phyloP scores from a whole-genome alignment of 2,329 filamentous ascomycete species.

The Ophiocordyceps camponoti-leonardi region DNA sequence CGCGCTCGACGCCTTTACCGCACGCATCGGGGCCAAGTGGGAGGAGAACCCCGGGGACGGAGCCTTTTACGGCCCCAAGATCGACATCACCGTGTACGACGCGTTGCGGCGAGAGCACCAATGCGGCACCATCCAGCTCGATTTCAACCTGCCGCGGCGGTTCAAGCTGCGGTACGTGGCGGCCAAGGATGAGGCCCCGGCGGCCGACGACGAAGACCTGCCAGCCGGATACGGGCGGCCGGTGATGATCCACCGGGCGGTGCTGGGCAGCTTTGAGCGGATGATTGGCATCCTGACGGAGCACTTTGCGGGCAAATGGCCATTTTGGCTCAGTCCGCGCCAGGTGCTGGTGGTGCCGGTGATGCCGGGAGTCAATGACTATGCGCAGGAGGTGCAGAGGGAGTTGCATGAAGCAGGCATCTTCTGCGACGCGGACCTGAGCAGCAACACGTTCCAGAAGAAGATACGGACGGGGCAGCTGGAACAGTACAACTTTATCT shows the following conservation, averaged over 20 bases:
- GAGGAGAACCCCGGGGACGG: slow-evolving; percentile 49
- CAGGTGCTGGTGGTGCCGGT: slow-evolving; percentile 62
- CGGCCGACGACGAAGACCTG: slow-evolving; percentile 27
- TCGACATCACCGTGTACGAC: slow-evolving; percentile 69
- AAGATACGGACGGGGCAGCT: slow-evolving; percentile 74
- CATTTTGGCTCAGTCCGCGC: slow-evolving; percentile 74
- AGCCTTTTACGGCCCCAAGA: slow-evolving; percentile 85
- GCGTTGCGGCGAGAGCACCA: slow-evolving; percentile 75
- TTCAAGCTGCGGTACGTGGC: slow-evolving; percentile 62
- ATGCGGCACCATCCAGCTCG: slow-evolving; percentile 75
- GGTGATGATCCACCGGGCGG: slow-evolving; percentile 71
- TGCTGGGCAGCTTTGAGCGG: slow-evolving; percentile 69
- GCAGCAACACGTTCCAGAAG: slow-evolving; percentile 72
- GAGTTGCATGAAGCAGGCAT: slow-evolving; percentile 50
- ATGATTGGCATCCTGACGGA: slow-evolving; percentile 77
- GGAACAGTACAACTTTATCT: slow-evolving; percentile 71
- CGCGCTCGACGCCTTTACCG: slow-evolving; percentile 46
- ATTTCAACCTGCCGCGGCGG: slow-evolving; percentile 74
- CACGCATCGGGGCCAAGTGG: slow-evolving; percentile 54
- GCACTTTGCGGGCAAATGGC: slow-evolving; percentile 66
- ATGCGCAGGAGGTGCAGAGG: slow-evolving; percentile 27
- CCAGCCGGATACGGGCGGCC: slow-evolving; percentile 45
- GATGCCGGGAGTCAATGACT: slow-evolving; percentile 35
- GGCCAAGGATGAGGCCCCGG: slow-evolving; percentile 30
- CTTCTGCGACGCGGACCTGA: slow-evolving; percentile 40